Evolutionary conservation across 2,329 filamentous ascomycete genomes (phyloP).

Genomic region (Sphaerostilbella broomeana): DNA sequence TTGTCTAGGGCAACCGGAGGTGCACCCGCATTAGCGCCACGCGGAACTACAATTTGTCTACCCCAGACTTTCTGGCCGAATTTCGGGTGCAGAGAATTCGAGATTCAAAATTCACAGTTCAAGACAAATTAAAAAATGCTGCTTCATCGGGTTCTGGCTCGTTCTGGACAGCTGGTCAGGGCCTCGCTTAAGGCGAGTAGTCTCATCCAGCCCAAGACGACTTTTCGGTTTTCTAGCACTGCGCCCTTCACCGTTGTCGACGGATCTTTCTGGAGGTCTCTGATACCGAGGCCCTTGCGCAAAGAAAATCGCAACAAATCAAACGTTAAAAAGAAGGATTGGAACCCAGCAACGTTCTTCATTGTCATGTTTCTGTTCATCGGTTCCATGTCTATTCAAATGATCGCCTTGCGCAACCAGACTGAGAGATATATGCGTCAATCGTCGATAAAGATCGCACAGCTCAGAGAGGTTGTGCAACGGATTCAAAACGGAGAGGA

Average conservation of each 20-base stretch:
- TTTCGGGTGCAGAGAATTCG: neutral
- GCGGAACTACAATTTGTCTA: constrained; percentile 4
- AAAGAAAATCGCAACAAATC: constrained; percentile 31
- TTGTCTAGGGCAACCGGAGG: constrained; percentile 32
- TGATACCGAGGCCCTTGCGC: constrained; percentile 63
- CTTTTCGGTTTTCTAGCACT: constrained; percentile 30
- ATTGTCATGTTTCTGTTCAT: constrained; percentile 79
- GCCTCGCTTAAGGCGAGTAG: neutral
- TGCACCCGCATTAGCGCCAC: constrained; percentile 2
- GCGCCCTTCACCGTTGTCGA: constrained; percentile 46
- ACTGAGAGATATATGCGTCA: constrained; percentile 65
- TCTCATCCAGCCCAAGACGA: neutral
- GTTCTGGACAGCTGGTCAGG: constrained; percentile 1
- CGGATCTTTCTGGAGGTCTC: constrained; percentile 59
- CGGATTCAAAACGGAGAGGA: constrained; percentile 64
- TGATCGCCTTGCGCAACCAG: constrained; percentile 74
- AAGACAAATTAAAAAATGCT: constrained; percentile 11
- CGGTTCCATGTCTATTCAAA: constrained; percentile 91
- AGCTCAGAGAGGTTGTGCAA: constrained; percentile 69
- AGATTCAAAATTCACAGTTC: neutral
- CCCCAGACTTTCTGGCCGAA: constrained; percentile 1
- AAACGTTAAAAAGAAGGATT: constrained; percentile 49
- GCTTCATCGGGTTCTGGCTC: constrained; percentile 5
- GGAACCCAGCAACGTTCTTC: constrained; percentile 78
- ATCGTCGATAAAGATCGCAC: constrained; percentile 69